Base-by-base conservation (phyloP, 805 yeast species). In the Kodamaea kakaduensis region DNA sequence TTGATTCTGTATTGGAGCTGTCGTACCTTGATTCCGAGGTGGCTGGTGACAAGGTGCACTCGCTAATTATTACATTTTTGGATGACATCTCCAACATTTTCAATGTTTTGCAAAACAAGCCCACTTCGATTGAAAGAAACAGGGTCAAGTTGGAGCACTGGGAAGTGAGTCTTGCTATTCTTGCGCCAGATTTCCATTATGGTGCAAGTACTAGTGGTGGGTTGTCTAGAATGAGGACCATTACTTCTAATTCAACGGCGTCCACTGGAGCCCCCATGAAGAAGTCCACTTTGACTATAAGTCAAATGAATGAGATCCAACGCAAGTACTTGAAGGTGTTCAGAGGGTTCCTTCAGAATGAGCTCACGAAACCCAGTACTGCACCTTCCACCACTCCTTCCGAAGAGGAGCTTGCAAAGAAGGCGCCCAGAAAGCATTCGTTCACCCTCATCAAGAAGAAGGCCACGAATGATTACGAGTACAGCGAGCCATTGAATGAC, bases 121-220 rank as follows among this genome's bases (percentile, higher is more conserved):
- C 59, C 6, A 56, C 63, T 28, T 43, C 59, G 22, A 67, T 73
- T 28, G 56, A 64, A 27, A 61, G 73, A 42, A 62, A 69, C 34
- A 62, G 64, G 24, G 75, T 66, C 17, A 62, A 65, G 9, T 49
- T 63, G 31, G 69, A 59, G 31, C 54, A 65, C 27, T 72, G 77
- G 71, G 71, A 68, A 31, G 46, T 60, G 24, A 55, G 71, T 24
- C 65, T 65, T 39, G 53, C 54, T 12, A 41, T 67, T 4, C 43
- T 56, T 36, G 42, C 56, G 3, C 58, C 53, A 24, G 48, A 48
- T 16, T 41, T 34, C 19, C 46, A 42, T 27, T 49, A 41, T 39
- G 43, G 38, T 25, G 43, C 30, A 16, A 33, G 26, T 18, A 19
- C 20, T 12, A 32, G 33, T 1, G 34, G 24, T 6, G n/a, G 31